Percentiles rank a stretch among this genome's conserved stretches.
These are phyloP conservation scores for Rhodotorula babjevae DNA, from an alignment of 768 basidiomycete genomes.

Conservation along the genomic window DNA sequence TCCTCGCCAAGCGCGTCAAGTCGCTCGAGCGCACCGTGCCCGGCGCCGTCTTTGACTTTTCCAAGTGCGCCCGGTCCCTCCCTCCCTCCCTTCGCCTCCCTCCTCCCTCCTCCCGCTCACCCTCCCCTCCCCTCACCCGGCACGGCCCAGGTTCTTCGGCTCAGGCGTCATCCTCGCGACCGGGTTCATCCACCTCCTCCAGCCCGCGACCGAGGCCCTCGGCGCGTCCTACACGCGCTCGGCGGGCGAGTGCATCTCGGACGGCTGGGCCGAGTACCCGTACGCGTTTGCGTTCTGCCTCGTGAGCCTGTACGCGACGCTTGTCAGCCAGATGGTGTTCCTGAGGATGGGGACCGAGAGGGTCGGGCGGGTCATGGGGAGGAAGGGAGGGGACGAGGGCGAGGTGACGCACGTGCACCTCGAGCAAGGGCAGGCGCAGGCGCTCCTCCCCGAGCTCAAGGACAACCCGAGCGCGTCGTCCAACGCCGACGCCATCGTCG, in stretches of 20 bases:
- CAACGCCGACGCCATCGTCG: too few species aligned
- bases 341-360: conserved; percentile 39
- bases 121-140: too few species aligned
- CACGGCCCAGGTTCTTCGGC: conserved; percentile 22
- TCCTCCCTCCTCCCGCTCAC: not conserved
- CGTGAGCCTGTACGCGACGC: conserved; percentile 40
- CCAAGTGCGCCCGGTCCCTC: conserved; percentile 32
- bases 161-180: conserved; percentile 28
- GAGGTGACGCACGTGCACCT: conserved; percentile 23
- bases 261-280: conserved; percentile 45
- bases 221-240: conserved; percentile 12
- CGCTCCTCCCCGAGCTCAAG: too few species aligned
- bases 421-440: not conserved
- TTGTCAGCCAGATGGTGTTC: conserved; percentile 40
- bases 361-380: conserved; percentile 38
- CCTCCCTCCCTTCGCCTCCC: too few species aligned
- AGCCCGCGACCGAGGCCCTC: conserved; percentile 38
- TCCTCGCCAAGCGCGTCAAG: conserved; percentile 36
- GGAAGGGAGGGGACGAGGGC: too few species aligned
- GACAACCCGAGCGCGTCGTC: too few species aligned
- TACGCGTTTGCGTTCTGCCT: conserved; percentile 43
- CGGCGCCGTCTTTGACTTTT: conserved; percentile 40
- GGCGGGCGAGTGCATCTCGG: conserved; percentile 41
- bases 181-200: conserved; percentile 41
- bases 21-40: conserved; percentile 35